Percentiles rank a stretch among this genome's conserved stretches.
Evolutionary conservation across 345 rosid species (phyloP).

Genomic region (Eucalyptus globulus): DNA sequence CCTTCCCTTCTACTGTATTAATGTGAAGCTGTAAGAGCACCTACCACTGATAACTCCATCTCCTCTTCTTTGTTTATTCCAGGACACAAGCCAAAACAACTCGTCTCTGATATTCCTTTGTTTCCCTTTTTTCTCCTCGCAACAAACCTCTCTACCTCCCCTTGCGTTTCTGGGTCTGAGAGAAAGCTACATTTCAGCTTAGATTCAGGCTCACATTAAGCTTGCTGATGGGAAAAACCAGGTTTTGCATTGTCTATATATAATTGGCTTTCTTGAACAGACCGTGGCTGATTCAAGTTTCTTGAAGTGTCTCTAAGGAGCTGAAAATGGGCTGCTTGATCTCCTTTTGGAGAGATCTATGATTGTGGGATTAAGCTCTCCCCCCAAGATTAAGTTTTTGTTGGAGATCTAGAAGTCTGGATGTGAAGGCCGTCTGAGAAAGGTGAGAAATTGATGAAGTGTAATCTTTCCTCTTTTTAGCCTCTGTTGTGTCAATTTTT

Average conservation of each 20-base stretch:
- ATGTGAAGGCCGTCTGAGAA: neutral
- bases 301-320: slow-evolving; percentile 8
- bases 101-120: neutral
- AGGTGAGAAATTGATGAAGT: neutral
- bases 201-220: slow-evolving; percentile 28
- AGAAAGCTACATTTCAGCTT: slow-evolving; percentile 65
- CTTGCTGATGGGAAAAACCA: slow-evolving; percentile 1
- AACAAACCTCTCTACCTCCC: neutral
- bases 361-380: neutral
- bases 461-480: neutral
- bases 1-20: slow-evolving; percentile 13
- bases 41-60: slow-evolving; percentile 77
- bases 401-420: slow-evolving; percentile 23
- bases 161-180: slow-evolving; percentile 21
- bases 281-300: slow-evolving; percentile 1
- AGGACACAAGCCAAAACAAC: neutral
- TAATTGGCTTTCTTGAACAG: neutral
- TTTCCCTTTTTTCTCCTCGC: neutral
- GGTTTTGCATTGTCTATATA: neutral
- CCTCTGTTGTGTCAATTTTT: neutral
- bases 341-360: neutral
- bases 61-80: slow-evolving; percentile 22
- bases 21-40: slow-evolving; percentile 18
- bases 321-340: slow-evolving; percentile 9
- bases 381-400: neutral